Conservation (phyloP, 768 basidiomycete genomes). For the Mycena crocata region DNA sequence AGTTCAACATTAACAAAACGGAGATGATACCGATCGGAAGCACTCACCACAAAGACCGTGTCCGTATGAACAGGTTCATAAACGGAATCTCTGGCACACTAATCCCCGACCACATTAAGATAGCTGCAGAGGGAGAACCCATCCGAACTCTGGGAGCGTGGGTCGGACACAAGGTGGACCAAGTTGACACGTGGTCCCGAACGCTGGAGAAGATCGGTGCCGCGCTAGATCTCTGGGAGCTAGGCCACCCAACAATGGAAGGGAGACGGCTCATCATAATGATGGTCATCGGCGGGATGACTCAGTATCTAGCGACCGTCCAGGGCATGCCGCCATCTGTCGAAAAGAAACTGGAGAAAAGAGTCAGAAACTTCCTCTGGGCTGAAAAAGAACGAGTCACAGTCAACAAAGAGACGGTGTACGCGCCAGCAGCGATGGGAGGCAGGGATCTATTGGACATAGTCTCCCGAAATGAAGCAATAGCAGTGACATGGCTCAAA, state of each 20-base stretch:
- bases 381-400: too few species aligned
- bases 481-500: neutral
- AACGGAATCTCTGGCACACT: neutral
- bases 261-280: neutral
- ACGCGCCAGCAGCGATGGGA: too few species aligned
- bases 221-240: neutral
- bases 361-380: neutral
- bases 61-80: neutral
- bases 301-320: neutral
- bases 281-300: neutral
- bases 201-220: neutral
- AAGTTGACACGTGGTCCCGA: neutral
- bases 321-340: neutral
- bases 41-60: neutral
- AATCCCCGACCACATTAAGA: neutral
- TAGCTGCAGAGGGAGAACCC: neutral
- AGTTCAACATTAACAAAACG: conserved; percentile 11
- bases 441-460: neutral
- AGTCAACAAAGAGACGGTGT: too few species aligned
- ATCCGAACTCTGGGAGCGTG: neutral
- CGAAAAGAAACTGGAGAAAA: neutral
- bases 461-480: neutral
- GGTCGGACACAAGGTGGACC: neutral
- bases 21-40: conserved; percentile 41
- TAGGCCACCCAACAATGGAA: neutral